These are phyloP conservation scores for Exobasidium cylindrosporum DNA, from an alignment of 1,284 basidiomycete genomes.

Conservation along the genomic window DNA sequence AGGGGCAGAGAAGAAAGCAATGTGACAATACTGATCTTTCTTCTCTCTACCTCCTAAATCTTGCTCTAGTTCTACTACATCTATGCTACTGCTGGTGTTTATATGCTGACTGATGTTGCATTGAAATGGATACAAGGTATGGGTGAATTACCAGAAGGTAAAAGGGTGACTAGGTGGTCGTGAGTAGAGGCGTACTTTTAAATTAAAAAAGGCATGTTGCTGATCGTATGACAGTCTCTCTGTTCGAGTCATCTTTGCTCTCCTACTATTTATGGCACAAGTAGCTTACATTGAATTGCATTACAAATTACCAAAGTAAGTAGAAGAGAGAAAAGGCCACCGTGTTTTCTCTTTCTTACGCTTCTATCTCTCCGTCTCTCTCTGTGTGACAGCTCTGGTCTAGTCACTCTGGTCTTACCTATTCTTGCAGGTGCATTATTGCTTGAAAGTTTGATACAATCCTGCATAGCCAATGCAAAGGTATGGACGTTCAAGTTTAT, in stretches of 20 bases:
- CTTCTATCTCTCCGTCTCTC: background rate
- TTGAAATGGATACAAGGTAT: background rate
- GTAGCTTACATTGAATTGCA: background rate
- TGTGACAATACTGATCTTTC: background rate
- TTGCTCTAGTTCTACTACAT: background rate
- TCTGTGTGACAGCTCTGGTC: background rate
- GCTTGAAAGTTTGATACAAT: background rate
- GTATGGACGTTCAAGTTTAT: background rate
- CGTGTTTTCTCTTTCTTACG: background rate
- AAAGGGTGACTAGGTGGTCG: background rate
- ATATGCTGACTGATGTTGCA: background rate
- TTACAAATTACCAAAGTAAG: background rate
- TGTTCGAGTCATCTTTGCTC: background rate
- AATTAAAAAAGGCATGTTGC: too few relatives aligned
- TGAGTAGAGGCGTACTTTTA: background rate
- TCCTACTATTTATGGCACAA: background rate
- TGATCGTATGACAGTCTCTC: background rate
- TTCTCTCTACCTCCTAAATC: background rate
- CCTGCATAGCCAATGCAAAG: background rate
- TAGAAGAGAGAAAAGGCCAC: background rate
- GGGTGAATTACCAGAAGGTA: background rate
- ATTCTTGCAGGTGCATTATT: background rate
- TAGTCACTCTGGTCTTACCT: background rate
- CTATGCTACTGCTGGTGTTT: background rate
- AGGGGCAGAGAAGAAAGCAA: background rate